These are phyloP conservation scores for Tulasnella sp. DNA, from an alignment of 768 basidiomycete genomes.

Conservation along the genomic window DNA sequence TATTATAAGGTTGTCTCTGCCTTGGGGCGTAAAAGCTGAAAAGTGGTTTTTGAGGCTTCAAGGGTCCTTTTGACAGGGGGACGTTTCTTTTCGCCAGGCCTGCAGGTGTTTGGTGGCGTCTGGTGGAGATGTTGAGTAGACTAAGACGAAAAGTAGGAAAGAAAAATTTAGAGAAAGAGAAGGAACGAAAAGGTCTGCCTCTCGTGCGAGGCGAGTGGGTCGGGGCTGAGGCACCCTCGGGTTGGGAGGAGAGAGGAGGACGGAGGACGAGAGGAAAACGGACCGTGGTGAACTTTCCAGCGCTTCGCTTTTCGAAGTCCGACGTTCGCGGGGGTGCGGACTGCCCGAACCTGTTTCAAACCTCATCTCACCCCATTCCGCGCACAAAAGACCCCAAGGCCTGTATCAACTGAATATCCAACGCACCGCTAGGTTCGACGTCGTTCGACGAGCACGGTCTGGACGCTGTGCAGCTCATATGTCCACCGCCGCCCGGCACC, in stretches of 20 bases:
- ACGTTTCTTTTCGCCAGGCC: background rate
- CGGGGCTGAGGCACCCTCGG: background rate
- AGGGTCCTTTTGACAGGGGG: slow-evolving; percentile 24
- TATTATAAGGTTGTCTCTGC: background rate
- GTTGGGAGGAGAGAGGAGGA: slow-evolving; percentile 8
- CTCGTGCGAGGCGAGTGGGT: slow-evolving; percentile 7
- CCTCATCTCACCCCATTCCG: slow-evolving; percentile 4
- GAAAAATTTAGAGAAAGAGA: slow-evolving; percentile 3
- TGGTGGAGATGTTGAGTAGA: background rate
- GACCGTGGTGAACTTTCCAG: slow-evolving; percentile 7
- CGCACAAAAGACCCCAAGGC: background rate
- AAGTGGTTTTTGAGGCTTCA: background rate
- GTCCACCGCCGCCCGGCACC: background rate
- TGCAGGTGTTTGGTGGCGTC: background rate
- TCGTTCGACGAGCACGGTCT: background rate
- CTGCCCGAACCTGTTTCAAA: slow-evolving; percentile 1
- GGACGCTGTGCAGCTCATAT: background rate
- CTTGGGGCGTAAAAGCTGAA: background rate
- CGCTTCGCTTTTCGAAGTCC: slow-evolving; percentile 10
- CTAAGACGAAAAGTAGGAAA: background rate
- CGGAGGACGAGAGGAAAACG: slow-evolving; percentile 1
- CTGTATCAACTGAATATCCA: background rate
- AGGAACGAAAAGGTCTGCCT: slow-evolving; percentile 9
- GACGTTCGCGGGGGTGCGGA: background rate
- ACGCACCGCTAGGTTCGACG: slow-evolving; percentile 5